Percentiles rank a stretch among this genome's conserved stretches.
Evolutionary conservation across 148 eudicot species (phyloP).

Genomic region (Nepenthes gracilis): DNA sequence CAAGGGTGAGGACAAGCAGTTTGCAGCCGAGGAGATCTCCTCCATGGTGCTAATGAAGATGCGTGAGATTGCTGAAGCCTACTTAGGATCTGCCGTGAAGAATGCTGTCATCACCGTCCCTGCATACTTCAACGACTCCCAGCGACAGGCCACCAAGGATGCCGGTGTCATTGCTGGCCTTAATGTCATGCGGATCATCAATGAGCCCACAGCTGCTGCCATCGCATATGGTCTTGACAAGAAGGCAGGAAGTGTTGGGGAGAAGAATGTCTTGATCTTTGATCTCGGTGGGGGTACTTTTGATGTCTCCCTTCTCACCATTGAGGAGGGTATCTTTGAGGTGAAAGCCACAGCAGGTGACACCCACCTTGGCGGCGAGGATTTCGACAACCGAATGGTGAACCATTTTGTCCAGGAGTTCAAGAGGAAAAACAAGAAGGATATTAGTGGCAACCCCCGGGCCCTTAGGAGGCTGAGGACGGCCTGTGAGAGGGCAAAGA

Average conservation of each 20-base stretch:
- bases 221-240: conserved; percentile 34
- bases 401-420: conserved; percentile 1
- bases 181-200: conserved; percentile 12
- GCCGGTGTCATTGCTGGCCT: background rate
- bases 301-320: conserved; percentile 26
- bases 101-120: background rate
- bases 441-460: background rate
- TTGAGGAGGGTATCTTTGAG: conserved; percentile 37
- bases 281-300: background rate
- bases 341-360: conserved; percentile 40
- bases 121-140: background rate
- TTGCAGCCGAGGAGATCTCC: conserved; percentile 20
- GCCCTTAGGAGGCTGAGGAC: conserved; percentile 1
- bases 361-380: conserved; percentile 14
- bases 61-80: conserved; percentile 32
- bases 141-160: conserved; percentile 1
- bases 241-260: conserved; percentile 25
- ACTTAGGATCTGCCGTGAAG: conserved; percentile 13
- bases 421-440: conserved; percentile 1
- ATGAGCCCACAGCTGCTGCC: conserved; percentile 35
- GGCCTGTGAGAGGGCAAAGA: conserved; percentile 1
- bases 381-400: background rate
- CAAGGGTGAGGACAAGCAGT: conserved; percentile 35
- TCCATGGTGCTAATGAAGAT: conserved; percentile 19
- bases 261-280: conserved; percentile 22